Evolutionary conservation across 2,329 filamentous ascomycete genomes (phyloP), one percentile per base, ranked within the genome.

Genomic region (Lomentospora prolificans): DNA sequence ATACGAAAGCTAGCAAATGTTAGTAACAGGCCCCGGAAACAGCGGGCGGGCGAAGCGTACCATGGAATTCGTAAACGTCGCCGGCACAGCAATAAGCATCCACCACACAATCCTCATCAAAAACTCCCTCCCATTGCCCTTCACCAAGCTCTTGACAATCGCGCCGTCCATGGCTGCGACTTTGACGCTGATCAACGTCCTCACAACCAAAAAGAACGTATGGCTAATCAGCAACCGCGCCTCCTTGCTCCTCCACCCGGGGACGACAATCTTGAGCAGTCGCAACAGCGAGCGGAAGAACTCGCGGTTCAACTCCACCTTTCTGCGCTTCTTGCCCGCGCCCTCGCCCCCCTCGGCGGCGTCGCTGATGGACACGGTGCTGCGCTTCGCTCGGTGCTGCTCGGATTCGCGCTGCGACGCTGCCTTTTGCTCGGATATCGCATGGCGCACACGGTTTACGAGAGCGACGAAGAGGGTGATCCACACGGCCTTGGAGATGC

Each of bases 31-130:
- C 10, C 22, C 12, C 25, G 12, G 30, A 12, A 33, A 50, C 5
- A n/a, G 4, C 22, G 22, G 22, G n/a, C 14, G 30, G 2, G 5
- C 3, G 6, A 7, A 31, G 68, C 81, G 70, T 70, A 94, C 89
- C 94, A 99, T 99, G 0, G 91, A 96, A 70, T 99, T 99, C 41
- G 94, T 99, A 68, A 97, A 96, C 0, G 94, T 97, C 1, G 94
- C 94, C 8, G 94, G 94, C 14, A 99, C 80, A 25, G 94, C 92
- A 61, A 99, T 94, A 56, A 92, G 69, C 94, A 99, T 99, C 94
- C 94, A 99, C 90, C 92, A 96, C 4, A 95, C 81, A 63, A 99
- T 84, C 0, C 90, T 85, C 62, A 85, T 84, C 63, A 97, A 67
- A 62, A 99, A 99, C 61, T 95, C 90, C 69, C 84, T 89, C 14